Evolutionary conservation across 2,329 filamentous ascomycete genomes (phyloP), one percentile per base, ranked within the genome.

Genomic region (Penicillium sp.): DNA sequence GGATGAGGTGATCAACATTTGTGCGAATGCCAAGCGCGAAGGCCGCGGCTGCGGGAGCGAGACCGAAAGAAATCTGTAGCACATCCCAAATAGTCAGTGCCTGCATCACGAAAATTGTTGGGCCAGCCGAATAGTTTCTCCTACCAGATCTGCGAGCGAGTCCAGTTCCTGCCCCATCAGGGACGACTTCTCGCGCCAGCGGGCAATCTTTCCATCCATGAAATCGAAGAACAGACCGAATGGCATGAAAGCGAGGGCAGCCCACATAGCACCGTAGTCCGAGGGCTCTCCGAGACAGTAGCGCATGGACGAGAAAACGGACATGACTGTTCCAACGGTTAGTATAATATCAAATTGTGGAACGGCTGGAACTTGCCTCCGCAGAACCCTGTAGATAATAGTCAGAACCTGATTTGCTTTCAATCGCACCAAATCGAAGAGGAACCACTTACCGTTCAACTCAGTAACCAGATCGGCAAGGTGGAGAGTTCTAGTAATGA

Each of bases 101-200:
- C n/a, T 50, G 23, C 7, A 7, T 42, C 14, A 29, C 54, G 27
- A 11, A 31, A n/a, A 16, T 25, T 33, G 44, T 19, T 21, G 14
- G 44, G 25, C 7, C 25, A 16, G 7, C 21, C 29, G 13, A 13
- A 27, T 29, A 45, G 26, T 42, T 29, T 23, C 58, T 23, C 85
- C 27, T 88, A 96, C 92, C 81, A 99, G 75, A 74, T 99, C 95
- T 54, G 95, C 95, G 48, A 99, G 83, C 7, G 93, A 98, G 76
- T 99, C 95, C 55, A 99, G 81, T 77, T 99, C 95, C 77, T 97
- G 93, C 13, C 95, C 95, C 93, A 99, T 98, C 73, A 99, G 82
- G 68, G 91, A 96, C 69, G 91, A 95, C 88, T 97, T 99, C 79
- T 92, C 89, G 74, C 95, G 87, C 95, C 95, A 98, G 64, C 95